phyloP scores from a whole-genome alignment of 2,329 filamentous ascomycete genomes.

The Sclerotinia subarctica region DNA sequence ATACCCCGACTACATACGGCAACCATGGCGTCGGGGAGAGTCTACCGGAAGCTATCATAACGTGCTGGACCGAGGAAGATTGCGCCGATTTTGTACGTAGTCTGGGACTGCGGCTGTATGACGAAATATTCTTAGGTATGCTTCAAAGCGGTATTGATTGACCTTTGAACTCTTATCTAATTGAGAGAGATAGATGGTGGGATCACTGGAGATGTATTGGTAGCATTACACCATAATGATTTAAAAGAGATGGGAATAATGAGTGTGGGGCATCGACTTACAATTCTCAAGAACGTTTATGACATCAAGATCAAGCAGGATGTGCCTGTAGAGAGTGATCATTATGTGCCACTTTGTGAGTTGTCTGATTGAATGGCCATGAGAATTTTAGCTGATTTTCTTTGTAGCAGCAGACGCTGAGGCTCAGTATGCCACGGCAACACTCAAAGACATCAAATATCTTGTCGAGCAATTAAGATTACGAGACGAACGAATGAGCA shows the following conservation, averaged over 20 bases:
- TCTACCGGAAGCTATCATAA: conserved; percentile 71
- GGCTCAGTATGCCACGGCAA: conserved; percentile 79
- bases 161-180: conserved; percentile 12
- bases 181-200: conserved; percentile 69
- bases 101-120: conserved; percentile 79
- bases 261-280: conserved; percentile 91
- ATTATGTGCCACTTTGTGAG: conserved; percentile 91
- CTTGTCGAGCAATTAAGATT: conserved; percentile 86
- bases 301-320: conserved; percentile 94
- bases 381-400: conserved; percentile 27
- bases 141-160: conserved; percentile 7
- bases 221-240: conserved; percentile 86
- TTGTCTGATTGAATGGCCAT: conserved; percentile 28
- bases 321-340: conserved; percentile 83
- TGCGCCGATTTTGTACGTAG: conserved; percentile 83
- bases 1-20: conserved; percentile 76
- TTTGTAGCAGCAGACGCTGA: conserved; percentile 79
- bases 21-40: conserved; percentile 62
- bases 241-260: conserved; percentile 90
- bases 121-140: conserved; percentile 78
- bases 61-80: conserved; percentile 80
- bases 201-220: conserved; percentile 86
- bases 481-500: conserved; percentile 83
- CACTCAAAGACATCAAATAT: conserved; percentile 87
- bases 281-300: conserved; percentile 93